Conservation (phyloP, 148 eudicot species). For the Suaeda aralocaspica region DNA sequence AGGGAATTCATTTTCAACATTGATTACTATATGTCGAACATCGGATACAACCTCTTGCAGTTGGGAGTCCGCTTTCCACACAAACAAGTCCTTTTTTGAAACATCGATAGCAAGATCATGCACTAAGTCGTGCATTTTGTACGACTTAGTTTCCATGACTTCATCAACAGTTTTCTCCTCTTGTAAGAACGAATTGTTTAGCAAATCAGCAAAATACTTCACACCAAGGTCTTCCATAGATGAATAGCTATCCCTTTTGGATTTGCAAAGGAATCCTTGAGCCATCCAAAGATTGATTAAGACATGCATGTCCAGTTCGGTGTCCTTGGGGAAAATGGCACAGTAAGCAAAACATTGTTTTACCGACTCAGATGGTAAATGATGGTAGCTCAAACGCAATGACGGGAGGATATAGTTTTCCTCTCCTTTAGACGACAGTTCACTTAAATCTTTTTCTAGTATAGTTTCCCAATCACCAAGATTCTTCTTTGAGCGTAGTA, state of each 20-base stretch:
- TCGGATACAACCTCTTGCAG: background rate
- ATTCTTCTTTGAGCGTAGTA: too few species aligned
- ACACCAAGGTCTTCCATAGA: slow-evolving; percentile 3
- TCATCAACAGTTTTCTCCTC: too few species aligned
- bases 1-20: background rate
- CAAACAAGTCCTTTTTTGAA: background rate
- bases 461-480: slow-evolving; percentile 16
- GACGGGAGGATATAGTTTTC: slow-evolving; percentile 7
- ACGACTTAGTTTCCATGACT: background rate
- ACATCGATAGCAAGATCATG: slow-evolving; percentile 20
- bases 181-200: slow-evolving; percentile 18
- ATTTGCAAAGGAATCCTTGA: slow-evolving; percentile 11
- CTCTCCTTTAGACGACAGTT: background rate
- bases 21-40: background rate
- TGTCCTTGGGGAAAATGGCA: slow-evolving; percentile 19
- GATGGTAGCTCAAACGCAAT: slow-evolving; percentile 13
- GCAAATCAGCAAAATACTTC: background rate
- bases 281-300: slow-evolving; percentile 18
- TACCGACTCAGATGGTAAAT: slow-evolving; percentile 4
- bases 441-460: slow-evolving; percentile 1
- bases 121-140: slow-evolving; percentile 16
- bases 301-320: background rate
- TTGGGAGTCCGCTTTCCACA: background rate
- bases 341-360: slow-evolving; percentile 25
- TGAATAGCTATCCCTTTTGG: too few species aligned